These are phyloP conservation scores for Exutisphaerella laricina DNA, from an alignment of 2,329 filamentous ascomycete species.

Conservation along the genomic window DNA sequence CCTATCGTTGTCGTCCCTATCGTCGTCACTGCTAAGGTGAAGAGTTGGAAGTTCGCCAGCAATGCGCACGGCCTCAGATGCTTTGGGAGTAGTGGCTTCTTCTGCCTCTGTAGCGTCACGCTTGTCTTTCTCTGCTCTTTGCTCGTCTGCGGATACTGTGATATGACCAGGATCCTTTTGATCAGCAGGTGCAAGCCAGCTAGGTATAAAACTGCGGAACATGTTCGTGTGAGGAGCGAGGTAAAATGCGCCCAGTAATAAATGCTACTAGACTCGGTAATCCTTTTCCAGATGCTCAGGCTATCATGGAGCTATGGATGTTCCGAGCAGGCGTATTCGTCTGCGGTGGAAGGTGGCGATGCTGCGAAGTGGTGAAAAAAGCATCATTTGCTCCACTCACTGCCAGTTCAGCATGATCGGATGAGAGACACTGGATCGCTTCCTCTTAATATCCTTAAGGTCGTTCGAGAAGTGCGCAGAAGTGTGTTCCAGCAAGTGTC, in stretches of 20 bases:
- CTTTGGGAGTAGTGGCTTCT: conserved; percentile 32
- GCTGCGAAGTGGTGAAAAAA: not conserved
- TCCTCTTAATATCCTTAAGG: too few species aligned
- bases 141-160: not conserved
- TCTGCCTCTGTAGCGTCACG: too few species aligned
- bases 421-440: too few species aligned
- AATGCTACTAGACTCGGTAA: conserved; percentile 34
- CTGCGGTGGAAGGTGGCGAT: conserved; percentile 2
- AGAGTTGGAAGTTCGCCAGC: conserved; percentile 27
- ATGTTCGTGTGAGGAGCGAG: conserved; percentile 22
- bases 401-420: too few species aligned
- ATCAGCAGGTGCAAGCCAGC: conserved; percentile 22
- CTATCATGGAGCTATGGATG: conserved; percentile 13
- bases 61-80: too few species aligned
- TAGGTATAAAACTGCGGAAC: conserved; percentile 30
- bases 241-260: not conserved
- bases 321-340: conserved; percentile 7
- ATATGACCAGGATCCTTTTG: not conserved
- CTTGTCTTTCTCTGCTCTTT: not conserved
- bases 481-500: too few species aligned
- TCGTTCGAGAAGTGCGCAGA: too few species aligned
- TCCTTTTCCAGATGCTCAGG: conserved; percentile 33
- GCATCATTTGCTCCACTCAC: conserved; percentile 5
- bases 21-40: conserved; percentile 27
- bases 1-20: conserved; percentile 30